Base-by-base conservation (phyloP, 176 grass and related monocot species). In the Musa acuminata region DNA sequence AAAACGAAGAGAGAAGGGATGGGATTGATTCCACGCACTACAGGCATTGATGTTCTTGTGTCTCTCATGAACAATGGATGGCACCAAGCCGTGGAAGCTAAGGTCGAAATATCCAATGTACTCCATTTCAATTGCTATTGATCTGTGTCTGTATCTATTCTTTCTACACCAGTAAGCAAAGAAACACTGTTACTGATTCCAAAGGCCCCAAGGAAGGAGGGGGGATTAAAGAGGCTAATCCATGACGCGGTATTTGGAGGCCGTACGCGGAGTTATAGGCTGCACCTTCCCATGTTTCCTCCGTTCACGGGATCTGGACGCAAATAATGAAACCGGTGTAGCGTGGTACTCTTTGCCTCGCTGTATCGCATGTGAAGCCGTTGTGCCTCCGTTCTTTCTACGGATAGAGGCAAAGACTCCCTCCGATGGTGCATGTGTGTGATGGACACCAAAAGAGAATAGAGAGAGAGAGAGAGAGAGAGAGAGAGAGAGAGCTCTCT, bases 311-410 rank as follows among this genome's bases (percentile, higher is more conserved):
- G 83, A 80, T 69, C 68, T 11, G 63, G 77, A 71, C 83, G 80
- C 63, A 75, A 69, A 78, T 71, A 78, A 81, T 78, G 51, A 70
- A 72, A 17, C 67, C 53, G 79, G 25, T 80, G 27, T 58, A 68
- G 71, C 21, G 64, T 51, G 16, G 35, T 71, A 72, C 69, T 69
- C 9, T 12, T 48, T 51, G 84, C 84, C 85, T 85, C 80, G 89
- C 89, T 91, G 89, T 83, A 84, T 78, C 74, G 71, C 89, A 91
- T 86, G 85, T 81, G 85, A 82, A 67, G 51, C 73, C 20, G 13
- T 83, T 68, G 63, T 71, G 54, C 55, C 54, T 59, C 53, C n/a
- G 43, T 80, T 65, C 2, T 71, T 13, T 62, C 14, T n/a, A 62
- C 57, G 20, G 57, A 17, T 14, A 17, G 57, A 62, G 57, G n/a